phyloP scores from a whole-genome alignment of 1,284 basidiomycete genomes.

The Ustilago tritici region DNA sequence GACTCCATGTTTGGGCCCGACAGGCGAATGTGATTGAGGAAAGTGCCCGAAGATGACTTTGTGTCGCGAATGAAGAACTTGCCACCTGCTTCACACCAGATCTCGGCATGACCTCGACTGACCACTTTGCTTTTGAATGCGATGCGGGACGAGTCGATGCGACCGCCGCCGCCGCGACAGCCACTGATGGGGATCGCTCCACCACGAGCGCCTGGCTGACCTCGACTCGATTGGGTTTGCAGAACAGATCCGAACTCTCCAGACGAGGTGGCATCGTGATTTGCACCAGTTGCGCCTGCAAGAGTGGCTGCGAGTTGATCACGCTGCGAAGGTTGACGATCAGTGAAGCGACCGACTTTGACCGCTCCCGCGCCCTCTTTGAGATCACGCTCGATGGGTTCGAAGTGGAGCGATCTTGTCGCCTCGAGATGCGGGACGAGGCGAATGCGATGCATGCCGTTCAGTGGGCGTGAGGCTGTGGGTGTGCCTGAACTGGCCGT shows the following conservation, averaged over 20 bases:
- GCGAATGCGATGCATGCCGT: slow-evolving; percentile 74
- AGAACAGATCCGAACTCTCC: slow-evolving; percentile 24
- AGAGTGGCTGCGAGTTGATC: slow-evolving; percentile 21
- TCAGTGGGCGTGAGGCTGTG: slow-evolving; percentile 43
- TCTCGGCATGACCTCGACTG: slow-evolving; percentile 90
- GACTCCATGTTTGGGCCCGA: slow-evolving; percentile 82
- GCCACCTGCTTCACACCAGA: slow-evolving; percentile 79
- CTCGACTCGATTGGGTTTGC: slow-evolving; percentile 17
- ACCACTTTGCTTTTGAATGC: slow-evolving; percentile 98
- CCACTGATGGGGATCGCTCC: slow-evolving; percentile 54
- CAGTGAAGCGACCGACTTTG: slow-evolving; percentile 91
- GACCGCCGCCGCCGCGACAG: slow-evolving; percentile 73
- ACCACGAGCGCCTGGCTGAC: slow-evolving; percentile 49
- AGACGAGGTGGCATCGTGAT: slow-evolving; percentile 11
- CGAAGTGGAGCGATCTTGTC: slow-evolving; percentile 88
- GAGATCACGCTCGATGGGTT: slow-evolving; percentile 88
- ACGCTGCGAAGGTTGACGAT: slow-evolving; percentile 70
- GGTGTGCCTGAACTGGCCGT: slow-evolving; percentile 6
- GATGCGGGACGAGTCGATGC: slow-evolving; percentile 71
- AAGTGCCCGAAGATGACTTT: slow-evolving; percentile 89
- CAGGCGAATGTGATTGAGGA: slow-evolving; percentile 92
- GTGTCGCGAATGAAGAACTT: slow-evolving; percentile 92
- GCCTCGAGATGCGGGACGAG: slow-evolving; percentile 94
- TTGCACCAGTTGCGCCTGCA: slow-evolving; percentile 7
- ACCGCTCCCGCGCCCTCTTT: slow-evolving; percentile 73